Conservation (phyloP, 352 stramenopile genomes). For the Paralagenidium karlingii region DNA sequence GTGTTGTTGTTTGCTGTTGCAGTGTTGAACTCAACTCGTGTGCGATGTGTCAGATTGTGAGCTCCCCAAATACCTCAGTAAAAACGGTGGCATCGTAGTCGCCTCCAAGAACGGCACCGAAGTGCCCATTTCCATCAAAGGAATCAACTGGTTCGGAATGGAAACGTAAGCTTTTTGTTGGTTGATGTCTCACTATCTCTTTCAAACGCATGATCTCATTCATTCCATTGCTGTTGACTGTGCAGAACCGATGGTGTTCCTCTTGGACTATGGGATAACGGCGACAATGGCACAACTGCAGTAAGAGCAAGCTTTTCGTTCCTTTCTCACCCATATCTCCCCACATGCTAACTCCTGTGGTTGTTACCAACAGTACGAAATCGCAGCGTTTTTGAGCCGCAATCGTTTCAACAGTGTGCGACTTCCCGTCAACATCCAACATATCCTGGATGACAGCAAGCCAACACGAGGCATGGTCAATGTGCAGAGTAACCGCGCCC, state of each 20-base stretch:
- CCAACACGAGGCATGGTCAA: conserved; percentile 43
- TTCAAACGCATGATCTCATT: no score
- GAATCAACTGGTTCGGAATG: conserved; percentile 12
- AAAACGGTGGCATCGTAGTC: conserved; percentile 7
- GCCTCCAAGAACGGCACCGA: conserved; percentile 1
- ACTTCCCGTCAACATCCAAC: conserved; percentile 37
- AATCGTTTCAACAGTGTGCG: conserved; percentile 72
- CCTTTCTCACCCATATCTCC: no score
- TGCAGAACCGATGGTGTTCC: conserved; percentile 3
- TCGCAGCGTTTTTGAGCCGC: conserved; percentile 36
- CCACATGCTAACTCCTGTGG: no score
- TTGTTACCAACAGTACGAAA: no score
- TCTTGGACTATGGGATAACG: conserved; percentile 11
- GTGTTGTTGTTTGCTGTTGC: no score
- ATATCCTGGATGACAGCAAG: conserved; percentile 23
- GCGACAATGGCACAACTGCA: conserved; percentile 8
- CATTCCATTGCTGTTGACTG: no score
- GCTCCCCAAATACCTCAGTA: conserved; percentile 10
- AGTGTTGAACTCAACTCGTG: no score
- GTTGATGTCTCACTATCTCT: no score
- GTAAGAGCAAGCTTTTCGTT: no score
- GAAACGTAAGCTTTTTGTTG: no score
- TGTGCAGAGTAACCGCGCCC: conserved; percentile 41
- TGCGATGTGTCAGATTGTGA: conserved; percentile 12
- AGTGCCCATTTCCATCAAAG: conserved; percentile 8